Conservation (phyloP, 164 flowering plant species). For the Tetracentron sinense region DNA sequence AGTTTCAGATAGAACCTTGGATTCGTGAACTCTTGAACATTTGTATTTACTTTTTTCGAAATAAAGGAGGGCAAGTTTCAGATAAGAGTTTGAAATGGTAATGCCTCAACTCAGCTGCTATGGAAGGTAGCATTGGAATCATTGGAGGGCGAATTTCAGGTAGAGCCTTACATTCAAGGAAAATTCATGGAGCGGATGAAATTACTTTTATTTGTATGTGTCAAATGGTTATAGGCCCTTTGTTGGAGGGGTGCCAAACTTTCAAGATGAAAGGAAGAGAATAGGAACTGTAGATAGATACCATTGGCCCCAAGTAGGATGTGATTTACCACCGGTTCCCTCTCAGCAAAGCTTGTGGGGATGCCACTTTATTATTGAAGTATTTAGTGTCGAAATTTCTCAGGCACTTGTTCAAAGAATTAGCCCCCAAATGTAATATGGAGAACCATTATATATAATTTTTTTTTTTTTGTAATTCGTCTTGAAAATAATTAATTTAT, state of each 20-base stretch:
- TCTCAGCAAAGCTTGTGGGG: too few relatives aligned
- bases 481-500: too few relatives aligned
- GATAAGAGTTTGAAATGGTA: not conserved
- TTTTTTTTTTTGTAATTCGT: too few relatives aligned
- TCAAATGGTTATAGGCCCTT: too few relatives aligned
- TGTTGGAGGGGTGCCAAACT: too few relatives aligned
- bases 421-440: not conserved
- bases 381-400: not conserved
- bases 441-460: not conserved
- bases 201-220: too few relatives aligned
- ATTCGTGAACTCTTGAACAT: not conserved
- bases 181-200: not conserved
- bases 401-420: not conserved
- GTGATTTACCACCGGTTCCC: too few relatives aligned
- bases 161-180: not conserved
- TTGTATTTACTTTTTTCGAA: not conserved
- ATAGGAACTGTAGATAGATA: too few relatives aligned
- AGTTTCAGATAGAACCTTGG: conserved; percentile 5
- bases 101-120: not conserved
- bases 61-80: not conserved
- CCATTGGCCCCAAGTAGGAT: too few relatives aligned
- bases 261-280: too few relatives aligned
- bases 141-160: not conserved
- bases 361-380: not conserved
- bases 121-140: not conserved